phyloP scores from a whole-genome alignment of 139 green algal genomes.

The Yamagishiella unicocca region DNA sequence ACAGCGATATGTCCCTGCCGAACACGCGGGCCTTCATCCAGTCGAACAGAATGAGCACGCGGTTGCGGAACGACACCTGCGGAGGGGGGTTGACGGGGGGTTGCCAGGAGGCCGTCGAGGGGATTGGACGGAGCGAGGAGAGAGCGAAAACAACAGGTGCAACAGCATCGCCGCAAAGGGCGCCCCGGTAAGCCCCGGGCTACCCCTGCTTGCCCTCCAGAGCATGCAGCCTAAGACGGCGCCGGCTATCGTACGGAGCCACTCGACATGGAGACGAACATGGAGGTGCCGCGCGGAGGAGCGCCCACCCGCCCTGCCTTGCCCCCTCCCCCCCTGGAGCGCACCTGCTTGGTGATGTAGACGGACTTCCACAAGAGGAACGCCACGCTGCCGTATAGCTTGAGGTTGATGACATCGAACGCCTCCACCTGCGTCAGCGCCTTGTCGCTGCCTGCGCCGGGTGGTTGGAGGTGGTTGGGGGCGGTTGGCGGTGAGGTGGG shows the following conservation, averaged over 20 bases:
- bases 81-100: slow-evolving; percentile 36
- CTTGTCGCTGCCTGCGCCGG: slow-evolving; percentile 27
- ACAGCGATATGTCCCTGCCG: slow-evolving; percentile 44
- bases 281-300: too few species aligned
- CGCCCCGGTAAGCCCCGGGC: too few species aligned
- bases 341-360: slow-evolving; percentile 86
- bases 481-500: too few species aligned
- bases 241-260: too few species aligned
- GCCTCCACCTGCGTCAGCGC: slow-evolving; percentile 40
- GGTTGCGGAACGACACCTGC: slow-evolving; percentile 81
- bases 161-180: too few species aligned
- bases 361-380: slow-evolving; percentile 80
- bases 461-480: too few species aligned
- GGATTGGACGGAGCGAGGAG: neutral
- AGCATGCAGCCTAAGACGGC: too few species aligned
- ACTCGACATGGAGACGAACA: too few species aligned
- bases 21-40: slow-evolving; percentile 51
- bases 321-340: too few species aligned
- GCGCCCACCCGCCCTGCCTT: too few species aligned
- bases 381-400: slow-evolving; percentile 64
- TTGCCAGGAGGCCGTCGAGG: too few species aligned
- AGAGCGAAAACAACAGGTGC: neutral
- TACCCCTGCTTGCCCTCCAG: too few species aligned
- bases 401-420: slow-evolving; percentile 47
- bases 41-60: slow-evolving; percentile 85